phyloP scores from a whole-genome alignment of 148 eudicot species.

The Simmondsia chinensis region DNA sequence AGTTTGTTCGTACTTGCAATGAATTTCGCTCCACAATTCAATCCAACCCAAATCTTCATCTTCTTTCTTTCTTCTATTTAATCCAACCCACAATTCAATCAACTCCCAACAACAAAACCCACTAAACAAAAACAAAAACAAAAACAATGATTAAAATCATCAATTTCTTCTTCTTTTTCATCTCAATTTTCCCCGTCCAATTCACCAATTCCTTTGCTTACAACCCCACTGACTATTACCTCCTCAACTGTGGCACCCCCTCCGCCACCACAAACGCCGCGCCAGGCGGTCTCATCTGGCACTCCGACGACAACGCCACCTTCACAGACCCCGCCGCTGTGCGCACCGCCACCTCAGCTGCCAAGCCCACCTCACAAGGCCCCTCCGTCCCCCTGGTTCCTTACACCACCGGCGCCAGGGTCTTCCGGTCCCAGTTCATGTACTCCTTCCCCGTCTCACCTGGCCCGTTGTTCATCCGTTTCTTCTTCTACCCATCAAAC shows the following conservation, averaged over 20 bases:
- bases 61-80: too few species aligned
- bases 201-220: too few species aligned
- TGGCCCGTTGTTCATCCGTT: constrained; percentile 14
- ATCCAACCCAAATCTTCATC: too few species aligned
- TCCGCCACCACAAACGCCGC: neutral
- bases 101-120: too few species aligned
- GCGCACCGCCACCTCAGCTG: neutral
- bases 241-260: neutral
- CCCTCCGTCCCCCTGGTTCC: constrained; percentile 5
- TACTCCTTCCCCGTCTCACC: constrained; percentile 13
- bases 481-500: constrained; percentile 9
- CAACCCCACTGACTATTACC: neutral
- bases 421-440: constrained; percentile 15
- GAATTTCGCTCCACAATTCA: too few species aligned
- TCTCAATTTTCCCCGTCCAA: too few species aligned
- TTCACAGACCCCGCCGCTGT: neutral
- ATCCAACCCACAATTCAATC: too few species aligned
- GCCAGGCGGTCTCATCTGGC: neutral
- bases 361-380: neutral
- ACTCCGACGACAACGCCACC: neutral
- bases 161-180: too few species aligned
- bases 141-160: too few species aligned
- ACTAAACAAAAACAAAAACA: too few species aligned
- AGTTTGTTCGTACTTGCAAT: too few species aligned
- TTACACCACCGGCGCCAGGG: constrained; percentile 5